A percentile compares a stretch with the other conserved stretches of the same genome.
phyloP scores from a whole-genome alignment of 768 basidiomycete genomes.

The Phanerochaete sordida region DNA sequence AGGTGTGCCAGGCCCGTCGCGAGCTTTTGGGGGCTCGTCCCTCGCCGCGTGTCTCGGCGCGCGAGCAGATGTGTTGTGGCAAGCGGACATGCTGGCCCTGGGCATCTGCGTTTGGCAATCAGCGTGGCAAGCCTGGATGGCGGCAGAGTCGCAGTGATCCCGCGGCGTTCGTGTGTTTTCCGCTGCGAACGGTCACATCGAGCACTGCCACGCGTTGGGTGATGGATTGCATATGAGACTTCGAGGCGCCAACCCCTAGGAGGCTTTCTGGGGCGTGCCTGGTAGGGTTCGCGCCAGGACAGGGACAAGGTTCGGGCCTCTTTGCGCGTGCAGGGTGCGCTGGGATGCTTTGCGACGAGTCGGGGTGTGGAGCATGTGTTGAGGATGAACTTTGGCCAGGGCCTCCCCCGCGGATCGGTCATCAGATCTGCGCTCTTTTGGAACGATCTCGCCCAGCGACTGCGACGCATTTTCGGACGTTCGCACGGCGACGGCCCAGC shows the following conservation, averaged over 20 bases:
- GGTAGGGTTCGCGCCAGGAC: background rate
- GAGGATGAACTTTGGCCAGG: background rate
- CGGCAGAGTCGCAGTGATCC: no score
- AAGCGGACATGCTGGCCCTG: no score
- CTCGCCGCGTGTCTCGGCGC: no score
- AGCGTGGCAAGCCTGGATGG: no score
- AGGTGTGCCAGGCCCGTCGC: no score
- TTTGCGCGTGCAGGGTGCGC: background rate
- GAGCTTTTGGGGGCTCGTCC: no score
- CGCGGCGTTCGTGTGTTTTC: background rate
- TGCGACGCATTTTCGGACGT: slow-evolving; percentile 3
- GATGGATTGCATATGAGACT: background rate
- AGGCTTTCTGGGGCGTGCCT: background rate
- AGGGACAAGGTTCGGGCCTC: background rate
- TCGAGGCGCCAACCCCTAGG: background rate
- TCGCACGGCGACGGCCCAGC: slow-evolving; percentile 6
- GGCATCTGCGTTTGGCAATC: no score
- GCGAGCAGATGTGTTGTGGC: no score
- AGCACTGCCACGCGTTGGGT: background rate
- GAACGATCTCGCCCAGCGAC: slow-evolving; percentile 7
- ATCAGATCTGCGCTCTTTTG: slow-evolving; percentile 8
- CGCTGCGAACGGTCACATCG: background rate
- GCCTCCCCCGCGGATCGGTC: background rate
- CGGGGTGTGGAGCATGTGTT: background rate
- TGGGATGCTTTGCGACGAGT: background rate